Conservation (phyloP, 257 asterid genomes). For the Ligustrum vulgare region DNA sequence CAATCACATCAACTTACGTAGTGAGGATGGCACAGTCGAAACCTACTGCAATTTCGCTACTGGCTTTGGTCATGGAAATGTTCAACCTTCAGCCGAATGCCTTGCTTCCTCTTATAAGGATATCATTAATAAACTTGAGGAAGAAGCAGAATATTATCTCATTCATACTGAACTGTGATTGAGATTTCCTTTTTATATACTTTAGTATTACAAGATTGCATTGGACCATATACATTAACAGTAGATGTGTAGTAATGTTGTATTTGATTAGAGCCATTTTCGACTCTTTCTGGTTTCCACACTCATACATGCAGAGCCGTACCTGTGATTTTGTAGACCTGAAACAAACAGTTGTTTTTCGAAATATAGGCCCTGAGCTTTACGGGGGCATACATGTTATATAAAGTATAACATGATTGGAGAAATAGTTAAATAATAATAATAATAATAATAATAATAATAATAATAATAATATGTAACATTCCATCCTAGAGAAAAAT, state of each 20-base stretch:
- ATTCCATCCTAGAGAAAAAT: neutral
- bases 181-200: neutral
- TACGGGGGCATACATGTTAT: neutral
- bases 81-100: conserved; percentile 84
- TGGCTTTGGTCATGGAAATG: conserved; percentile 56
- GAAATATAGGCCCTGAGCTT: too few species aligned
- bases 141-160: conserved; percentile 32
- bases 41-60: conserved; percentile 80
- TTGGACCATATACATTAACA: neutral
- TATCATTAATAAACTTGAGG: conserved; percentile 21
- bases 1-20: conserved; percentile 55
- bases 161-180: conserved; percentile 69
- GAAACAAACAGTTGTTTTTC: too few species aligned
- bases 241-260: conserved; percentile 17
- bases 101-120: conserved; percentile 48
- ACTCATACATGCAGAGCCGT: too few species aligned
- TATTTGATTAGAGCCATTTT: neutral
- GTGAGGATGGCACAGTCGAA: conserved; percentile 60
- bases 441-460: too few species aligned
- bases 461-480: too few species aligned
- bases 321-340: too few species aligned
- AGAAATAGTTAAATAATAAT: neutral
- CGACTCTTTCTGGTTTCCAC: conserved; percentile 11
- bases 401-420: neutral
- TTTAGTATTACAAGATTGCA: neutral